Conservation (phyloP, 2,329 filamentous ascomycete species). For the Cryphonectria naterciae region DNA sequence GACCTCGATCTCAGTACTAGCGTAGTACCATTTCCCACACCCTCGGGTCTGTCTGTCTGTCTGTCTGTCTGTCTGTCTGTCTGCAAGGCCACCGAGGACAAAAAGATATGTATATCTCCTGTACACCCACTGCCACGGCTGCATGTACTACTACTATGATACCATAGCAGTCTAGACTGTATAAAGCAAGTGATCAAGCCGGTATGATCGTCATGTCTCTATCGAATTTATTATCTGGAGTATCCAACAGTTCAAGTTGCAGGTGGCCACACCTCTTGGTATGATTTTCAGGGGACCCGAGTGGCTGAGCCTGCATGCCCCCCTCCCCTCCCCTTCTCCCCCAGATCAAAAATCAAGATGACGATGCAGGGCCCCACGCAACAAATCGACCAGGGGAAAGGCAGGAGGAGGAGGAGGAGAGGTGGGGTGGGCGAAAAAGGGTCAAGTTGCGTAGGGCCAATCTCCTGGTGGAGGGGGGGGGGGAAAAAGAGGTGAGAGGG, state of each 20-base stretch:
- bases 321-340: background rate
- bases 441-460: background rate
- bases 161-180: background rate
- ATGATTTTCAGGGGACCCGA: constrained; percentile 4
- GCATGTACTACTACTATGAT: background rate
- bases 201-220: background rate
- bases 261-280: constrained; percentile 1
- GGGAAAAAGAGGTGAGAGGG: background rate
- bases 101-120: background rate
- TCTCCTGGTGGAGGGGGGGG: background rate
- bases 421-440: background rate
- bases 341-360: background rate
- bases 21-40: background rate
- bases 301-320: background rate
- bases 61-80: background rate
- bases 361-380: constrained; percentile 4
- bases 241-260: constrained; percentile 7
- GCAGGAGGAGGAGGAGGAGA: background rate
- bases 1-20: background rate
- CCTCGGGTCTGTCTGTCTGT: background rate
- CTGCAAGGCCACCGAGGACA: background rate
- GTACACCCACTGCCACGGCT: background rate
- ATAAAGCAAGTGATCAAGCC: background rate
- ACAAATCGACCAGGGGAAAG: background rate
- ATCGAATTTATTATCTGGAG: background rate